Evolutionary conservation across 2,329 filamentous ascomycete genomes (phyloP).

Genomic region (Ramularia endophylla): DNA sequence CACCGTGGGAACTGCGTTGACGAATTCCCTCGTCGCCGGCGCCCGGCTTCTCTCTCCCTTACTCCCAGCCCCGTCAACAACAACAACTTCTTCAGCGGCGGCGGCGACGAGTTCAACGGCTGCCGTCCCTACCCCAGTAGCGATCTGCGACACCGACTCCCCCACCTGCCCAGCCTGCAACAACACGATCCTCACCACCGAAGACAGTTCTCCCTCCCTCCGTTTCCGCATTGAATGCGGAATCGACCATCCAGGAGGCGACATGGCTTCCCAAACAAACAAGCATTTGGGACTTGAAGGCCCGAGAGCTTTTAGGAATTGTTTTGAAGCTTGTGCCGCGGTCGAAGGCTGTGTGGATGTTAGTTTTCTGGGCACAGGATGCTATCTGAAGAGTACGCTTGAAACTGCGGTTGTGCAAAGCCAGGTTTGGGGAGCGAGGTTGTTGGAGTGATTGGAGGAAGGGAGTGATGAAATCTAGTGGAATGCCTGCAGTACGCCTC

Average conservation of each 20-base stretch:
- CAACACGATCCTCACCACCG: conserved; percentile 12
- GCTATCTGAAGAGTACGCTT: conserved; percentile 5
- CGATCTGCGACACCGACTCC: not conserved
- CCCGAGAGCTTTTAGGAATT: conserved; percentile 12
- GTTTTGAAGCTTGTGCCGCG: conserved; percentile 20
- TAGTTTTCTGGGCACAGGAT: conserved; percentile 11
- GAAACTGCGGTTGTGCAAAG: conserved; percentile 1
- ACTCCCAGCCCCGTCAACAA: too few species aligned
- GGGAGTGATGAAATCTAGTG: too few species aligned
- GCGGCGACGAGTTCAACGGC: not conserved
- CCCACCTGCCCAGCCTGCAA: conserved; percentile 18
- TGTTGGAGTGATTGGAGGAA: conserved; percentile 8
- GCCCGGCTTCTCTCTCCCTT: conserved; percentile 4
- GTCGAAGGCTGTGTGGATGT: conserved; percentile 22
- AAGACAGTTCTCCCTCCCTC: not conserved
- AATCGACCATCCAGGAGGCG: conserved; percentile 24
- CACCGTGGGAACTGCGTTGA: not conserved
- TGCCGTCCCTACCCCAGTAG: not conserved
- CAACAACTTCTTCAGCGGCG: too few species aligned
- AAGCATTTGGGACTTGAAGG: conserved; percentile 4
- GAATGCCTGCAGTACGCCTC: too few species aligned
- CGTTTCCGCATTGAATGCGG: conserved; percentile 27
- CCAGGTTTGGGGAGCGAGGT: conserved; percentile 3
- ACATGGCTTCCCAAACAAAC: conserved; percentile 15
- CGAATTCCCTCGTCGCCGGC: not conserved